Conservation (phyloP, 805 yeast species). For the Starmerella bombicola region DNA sequence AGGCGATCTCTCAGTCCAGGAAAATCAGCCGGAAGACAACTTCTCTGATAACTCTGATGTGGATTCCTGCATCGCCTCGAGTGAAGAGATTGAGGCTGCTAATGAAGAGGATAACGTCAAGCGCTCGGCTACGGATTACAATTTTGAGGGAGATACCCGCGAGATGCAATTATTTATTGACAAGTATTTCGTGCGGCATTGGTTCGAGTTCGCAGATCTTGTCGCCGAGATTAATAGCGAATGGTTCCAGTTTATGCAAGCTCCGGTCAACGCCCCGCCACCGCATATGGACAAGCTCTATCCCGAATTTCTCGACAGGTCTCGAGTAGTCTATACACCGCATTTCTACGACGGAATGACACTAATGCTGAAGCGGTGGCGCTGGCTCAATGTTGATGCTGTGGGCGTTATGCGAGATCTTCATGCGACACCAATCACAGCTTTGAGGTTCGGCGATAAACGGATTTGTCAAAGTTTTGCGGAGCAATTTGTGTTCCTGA, state of each 20-base stretch:
- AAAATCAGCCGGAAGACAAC: no score
- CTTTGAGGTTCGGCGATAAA: conserved; percentile 55
- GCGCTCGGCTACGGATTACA: not conserved
- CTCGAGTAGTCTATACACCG: conserved; percentile 48
- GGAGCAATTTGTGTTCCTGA: conserved; percentile 55
- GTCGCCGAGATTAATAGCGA: conserved; percentile 37
- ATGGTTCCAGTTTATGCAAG: conserved; percentile 54
- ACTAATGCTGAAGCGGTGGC: conserved; percentile 82
- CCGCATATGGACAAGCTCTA: conserved; percentile 52
- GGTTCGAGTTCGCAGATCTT: conserved; percentile 37
- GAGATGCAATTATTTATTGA: conserved; percentile 35
- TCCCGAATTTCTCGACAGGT: conserved; percentile 33
- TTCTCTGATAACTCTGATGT: no score
- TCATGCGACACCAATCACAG: conserved; percentile 66
- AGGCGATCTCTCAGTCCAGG: no score
- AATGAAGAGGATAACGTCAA: not conserved
- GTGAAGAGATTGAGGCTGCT: not conserved
- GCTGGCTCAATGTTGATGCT: conserved; percentile 72
- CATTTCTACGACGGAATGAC: conserved; percentile 95
- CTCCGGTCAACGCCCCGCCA: conserved; percentile 69
- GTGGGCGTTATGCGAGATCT: conserved; percentile 71
- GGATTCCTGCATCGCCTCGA: no score
- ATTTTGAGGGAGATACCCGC: not conserved
- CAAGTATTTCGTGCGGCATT: conserved; percentile 51
- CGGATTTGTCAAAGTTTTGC: conserved; percentile 59